Evolutionary conservation across 2,329 filamentous ascomycete genomes (phyloP), one percentile per base, ranked within the genome.

Genomic region (Penicillium decumbens): DNA sequence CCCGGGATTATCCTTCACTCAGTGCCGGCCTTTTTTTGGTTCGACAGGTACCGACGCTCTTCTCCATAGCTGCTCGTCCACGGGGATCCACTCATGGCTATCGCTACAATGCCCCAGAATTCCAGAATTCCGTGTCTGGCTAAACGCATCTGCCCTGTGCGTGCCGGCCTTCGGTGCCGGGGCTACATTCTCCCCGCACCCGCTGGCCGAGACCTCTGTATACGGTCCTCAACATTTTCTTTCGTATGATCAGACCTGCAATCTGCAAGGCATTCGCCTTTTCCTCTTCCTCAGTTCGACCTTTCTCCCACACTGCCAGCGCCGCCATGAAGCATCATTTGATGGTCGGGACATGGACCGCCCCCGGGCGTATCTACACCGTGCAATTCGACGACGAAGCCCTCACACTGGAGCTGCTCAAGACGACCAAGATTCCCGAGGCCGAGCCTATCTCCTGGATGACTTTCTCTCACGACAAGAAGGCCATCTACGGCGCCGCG

Each of bases 361-460:
- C 87, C 50, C 89, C 89, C 47, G 89, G 89, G 41, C 88, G 89
- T 68, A 93, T 95, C 64, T 93, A 93, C 72, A 95, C 89, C 0
- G 85, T 95, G 52, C 82, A 85, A 53, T 95, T 95, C 66, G 88
- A 95, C 72, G 88, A 92, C 60, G 87, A 91, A 71, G 82, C 81
- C 33, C 75, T 90, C 57, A 85, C 84, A 6, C 73, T 95, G 53
- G 80, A 85, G 58, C 72, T 93, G 63, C 74, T 95, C 65, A 90
- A 92, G 75, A 83, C 85, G 61, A 93, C 88, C 1, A 82, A 84
- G 50, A 93, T 95, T 49, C 85, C 88, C 4, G 72, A 87, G 45
- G 87, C 92, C 56, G 88, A 95, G 72, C 88, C 89, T 6, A 93
- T 95, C 58, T 95, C 89, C 51, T 95, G 89, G 89, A 92, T 95